phyloP scores from a whole-genome alignment of 257 asterid species.

The Avicennia marina region DNA sequence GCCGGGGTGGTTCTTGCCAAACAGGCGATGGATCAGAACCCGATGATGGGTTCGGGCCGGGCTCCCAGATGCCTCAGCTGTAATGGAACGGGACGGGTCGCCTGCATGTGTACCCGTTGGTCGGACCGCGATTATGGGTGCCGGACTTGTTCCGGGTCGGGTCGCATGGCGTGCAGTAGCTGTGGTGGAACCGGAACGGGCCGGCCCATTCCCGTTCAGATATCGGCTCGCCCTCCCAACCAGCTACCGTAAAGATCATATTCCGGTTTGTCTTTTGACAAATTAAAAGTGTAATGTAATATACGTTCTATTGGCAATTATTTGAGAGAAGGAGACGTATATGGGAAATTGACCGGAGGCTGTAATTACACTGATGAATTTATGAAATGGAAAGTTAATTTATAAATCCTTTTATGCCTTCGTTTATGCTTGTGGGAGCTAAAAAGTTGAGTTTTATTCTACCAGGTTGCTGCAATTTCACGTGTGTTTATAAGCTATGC shows the following conservation, averaged over 20 bases:
- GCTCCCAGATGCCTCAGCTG: constrained; percentile 68
- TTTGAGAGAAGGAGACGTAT: constrained; percentile 20
- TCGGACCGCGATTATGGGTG: constrained; percentile 91
- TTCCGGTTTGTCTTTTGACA: constrained; percentile 25
- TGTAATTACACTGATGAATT: neutral
- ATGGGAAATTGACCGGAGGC: too few species aligned
- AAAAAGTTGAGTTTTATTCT: too few species aligned
- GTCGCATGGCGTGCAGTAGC: constrained; percentile 80
- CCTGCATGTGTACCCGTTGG: constrained; percentile 89
- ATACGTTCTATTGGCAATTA: constrained; percentile 9
- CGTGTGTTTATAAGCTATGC: constrained; percentile 1
- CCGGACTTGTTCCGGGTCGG: constrained; percentile 88
- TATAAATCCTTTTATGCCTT: neutral
- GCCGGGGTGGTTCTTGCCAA: constrained; percentile 68
- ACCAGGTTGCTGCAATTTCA: too few species aligned
- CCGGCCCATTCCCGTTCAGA: constrained; percentile 81
- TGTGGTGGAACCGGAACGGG: constrained; percentile 96
- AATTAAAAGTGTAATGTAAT: constrained; percentile 11
- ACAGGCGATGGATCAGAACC: constrained; percentile 52
- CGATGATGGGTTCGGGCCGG: constrained; percentile 73
- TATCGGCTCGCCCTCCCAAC: constrained; percentile 53
- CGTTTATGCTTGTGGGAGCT: too few species aligned
- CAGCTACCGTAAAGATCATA: constrained; percentile 35
- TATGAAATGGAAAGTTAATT: neutral
- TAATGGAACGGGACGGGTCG: constrained; percentile 84